Evolutionary conservation across 1,139 yeast species (phyloP).

Genomic region (Candida tropicalis): DNA sequence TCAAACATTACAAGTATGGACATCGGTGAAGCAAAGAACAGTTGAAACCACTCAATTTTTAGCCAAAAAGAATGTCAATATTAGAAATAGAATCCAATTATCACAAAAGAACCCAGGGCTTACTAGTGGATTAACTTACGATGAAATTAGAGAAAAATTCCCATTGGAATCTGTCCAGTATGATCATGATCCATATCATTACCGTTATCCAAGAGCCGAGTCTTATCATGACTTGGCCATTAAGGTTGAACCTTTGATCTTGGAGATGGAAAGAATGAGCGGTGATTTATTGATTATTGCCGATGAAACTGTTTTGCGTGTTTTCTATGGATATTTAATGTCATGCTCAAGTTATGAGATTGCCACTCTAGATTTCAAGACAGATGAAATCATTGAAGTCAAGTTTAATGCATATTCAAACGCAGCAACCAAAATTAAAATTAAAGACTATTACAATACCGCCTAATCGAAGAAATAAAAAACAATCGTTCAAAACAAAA

Average conservation of each 20-base stretch:
- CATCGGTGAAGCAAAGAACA: slow-evolving; percentile 86
- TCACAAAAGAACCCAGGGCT: slow-evolving; percentile 93
- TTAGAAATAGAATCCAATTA: slow-evolving; percentile 77
- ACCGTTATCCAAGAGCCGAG: slow-evolving; percentile 89
- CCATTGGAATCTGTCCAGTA: slow-evolving; percentile 75
- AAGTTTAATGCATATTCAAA: slow-evolving; percentile 88
- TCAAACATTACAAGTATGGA: slow-evolving; percentile 78
- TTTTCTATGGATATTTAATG: slow-evolving; percentile 92
- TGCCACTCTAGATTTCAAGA: slow-evolving; percentile 74
- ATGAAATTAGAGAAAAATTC: slow-evolving; percentile 57
- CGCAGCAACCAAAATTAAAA: slow-evolving; percentile 54
- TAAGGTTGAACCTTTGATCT: slow-evolving; percentile 86
- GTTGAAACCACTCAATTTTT: slow-evolving; percentile 76
- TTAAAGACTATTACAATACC: slow-evolving; percentile 22
- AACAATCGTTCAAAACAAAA: not conserved
- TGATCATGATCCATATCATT: slow-evolving; percentile 83
- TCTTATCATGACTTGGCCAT: slow-evolving; percentile 95
- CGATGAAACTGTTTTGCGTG: slow-evolving; percentile 87
- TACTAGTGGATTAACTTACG: slow-evolving; percentile 66
- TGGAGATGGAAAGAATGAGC: slow-evolving; percentile 90
- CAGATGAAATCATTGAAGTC: slow-evolving; percentile 83
- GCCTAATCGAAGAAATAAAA: not conserved
- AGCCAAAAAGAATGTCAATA: slow-evolving; percentile 57
- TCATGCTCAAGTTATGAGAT: slow-evolving; percentile 87
- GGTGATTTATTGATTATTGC: slow-evolving; percentile 90